Conservation (phyloP, 371 early-diverging fungal species). For the Saksenaea oblongispora region DNA sequence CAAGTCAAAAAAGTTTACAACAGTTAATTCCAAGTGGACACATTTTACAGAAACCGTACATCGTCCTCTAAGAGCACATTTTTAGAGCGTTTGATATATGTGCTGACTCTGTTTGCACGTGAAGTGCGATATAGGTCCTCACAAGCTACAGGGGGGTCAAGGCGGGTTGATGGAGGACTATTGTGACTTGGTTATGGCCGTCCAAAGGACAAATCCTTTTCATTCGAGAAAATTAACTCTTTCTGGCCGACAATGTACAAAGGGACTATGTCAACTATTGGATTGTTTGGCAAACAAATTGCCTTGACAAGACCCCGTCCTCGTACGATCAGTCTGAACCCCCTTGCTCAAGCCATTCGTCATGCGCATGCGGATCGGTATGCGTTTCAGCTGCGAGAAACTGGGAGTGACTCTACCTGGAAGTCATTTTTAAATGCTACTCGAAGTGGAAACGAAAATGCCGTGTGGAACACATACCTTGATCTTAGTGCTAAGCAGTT, state of each 20-base stretch:
- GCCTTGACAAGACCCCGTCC: neutral
- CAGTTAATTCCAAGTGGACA: no score
- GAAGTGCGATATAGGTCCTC: no score
- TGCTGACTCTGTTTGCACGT: no score
- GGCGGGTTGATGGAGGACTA: no score
- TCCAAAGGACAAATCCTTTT: no score
- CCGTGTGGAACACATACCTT: slow-evolving; percentile 44
- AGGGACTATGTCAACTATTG: neutral
- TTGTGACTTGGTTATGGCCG: no score
- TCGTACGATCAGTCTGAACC: neutral
- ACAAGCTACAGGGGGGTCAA: no score
- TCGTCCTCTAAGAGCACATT: no score
- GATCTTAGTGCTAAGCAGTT: slow-evolving; percentile 24
- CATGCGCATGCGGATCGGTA: slow-evolving; percentile 1
- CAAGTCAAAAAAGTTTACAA: no score
- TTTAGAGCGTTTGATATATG: no score
- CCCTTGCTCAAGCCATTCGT: slow-evolving; percentile 4
- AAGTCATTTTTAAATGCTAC: slow-evolving; percentile 31
- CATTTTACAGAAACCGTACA: no score
- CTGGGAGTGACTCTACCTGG: neutral
- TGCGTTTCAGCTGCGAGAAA: neutral
- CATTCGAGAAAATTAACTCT: no score
- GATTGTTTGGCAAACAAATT: neutral
- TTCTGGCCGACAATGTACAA: neutral
- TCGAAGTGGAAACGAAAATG: slow-evolving; percentile 26